Percentiles rank a stretch among this genome's conserved stretches.
phyloP scores from a whole-genome alignment of 208 protist genomes.

The Leishmania gerbilli region DNA sequence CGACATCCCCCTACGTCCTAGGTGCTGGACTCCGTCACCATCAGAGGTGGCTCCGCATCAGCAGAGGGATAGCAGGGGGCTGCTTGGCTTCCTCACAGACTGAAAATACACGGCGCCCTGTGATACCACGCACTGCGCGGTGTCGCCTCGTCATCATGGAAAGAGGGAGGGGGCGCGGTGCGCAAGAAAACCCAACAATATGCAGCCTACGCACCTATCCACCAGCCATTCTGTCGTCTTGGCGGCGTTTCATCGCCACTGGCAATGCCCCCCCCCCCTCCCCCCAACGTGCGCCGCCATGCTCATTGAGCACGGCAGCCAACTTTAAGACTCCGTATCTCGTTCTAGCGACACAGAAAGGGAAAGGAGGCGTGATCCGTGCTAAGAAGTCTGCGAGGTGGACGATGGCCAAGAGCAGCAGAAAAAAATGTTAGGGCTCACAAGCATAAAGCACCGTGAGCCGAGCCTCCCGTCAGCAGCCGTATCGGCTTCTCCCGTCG shows the following conservation, averaged over 20 bases:
- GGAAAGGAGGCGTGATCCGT: neutral
- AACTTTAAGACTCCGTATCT: neutral
- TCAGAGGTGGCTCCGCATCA: neutral
- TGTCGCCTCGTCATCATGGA: neutral
- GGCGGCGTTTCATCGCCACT: neutral
- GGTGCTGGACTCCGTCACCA: neutral
- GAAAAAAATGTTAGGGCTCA: neutral
- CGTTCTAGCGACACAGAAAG: neutral
- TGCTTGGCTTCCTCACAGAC: neutral
- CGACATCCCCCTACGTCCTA: neutral
- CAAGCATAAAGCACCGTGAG: neutral
- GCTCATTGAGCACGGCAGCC: neutral
- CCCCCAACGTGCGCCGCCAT: neutral
- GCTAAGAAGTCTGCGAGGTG: neutral
- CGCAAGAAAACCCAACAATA: neutral
- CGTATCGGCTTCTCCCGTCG: neutral
- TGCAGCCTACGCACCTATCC: neutral
- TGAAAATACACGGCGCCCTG: too few species aligned
- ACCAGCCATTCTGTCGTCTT: too few species aligned
- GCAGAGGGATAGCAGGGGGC: too few species aligned
- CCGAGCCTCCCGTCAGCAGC: neutral
- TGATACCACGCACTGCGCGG: neutral
- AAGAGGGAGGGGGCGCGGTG: neutral
- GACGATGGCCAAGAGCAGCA: neutral
- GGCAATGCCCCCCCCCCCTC: neutral